phyloP scores from a whole-genome alignment of 2,329 filamentous ascomycete genomes.

The Chaetomium sp. region DNA sequence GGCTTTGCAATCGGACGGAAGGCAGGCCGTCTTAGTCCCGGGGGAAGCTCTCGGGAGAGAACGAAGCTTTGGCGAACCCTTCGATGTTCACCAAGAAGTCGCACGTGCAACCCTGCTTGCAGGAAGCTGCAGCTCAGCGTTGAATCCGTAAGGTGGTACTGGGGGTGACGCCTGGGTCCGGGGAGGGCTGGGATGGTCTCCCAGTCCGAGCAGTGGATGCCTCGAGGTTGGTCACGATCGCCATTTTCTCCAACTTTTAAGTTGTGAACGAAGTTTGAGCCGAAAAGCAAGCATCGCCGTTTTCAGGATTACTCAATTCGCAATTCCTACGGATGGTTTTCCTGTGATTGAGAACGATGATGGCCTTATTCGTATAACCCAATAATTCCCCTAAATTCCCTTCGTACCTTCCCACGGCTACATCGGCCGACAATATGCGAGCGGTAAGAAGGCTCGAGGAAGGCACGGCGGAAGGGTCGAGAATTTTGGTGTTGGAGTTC shows the following conservation, averaged over 20 bases:
- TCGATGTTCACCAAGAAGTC: background rate
- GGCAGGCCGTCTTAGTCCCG: conserved; percentile 22
- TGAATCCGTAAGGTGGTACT: background rate
- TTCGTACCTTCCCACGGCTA: background rate
- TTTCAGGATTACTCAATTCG: background rate
- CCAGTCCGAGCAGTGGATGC: background rate
- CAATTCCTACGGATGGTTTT: background rate
- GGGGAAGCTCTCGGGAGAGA: background rate
- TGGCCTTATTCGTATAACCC: background rate
- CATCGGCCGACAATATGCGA: background rate
- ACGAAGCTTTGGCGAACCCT: background rate
- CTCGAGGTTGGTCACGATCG: conserved; percentile 10
- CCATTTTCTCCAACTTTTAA: conserved; percentile 7
- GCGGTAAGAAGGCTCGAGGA: background rate
- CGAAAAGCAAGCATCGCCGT: background rate
- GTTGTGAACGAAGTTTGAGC: conserved; percentile 3
- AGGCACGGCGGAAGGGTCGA: background rate
- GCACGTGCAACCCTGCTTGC: conserved; percentile 18
- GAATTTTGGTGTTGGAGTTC: conserved; percentile 9
- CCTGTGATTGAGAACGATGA: background rate
- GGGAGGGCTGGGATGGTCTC: background rate
- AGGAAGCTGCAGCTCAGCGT: conserved; percentile 10
- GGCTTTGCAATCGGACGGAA: conserved; percentile 20
- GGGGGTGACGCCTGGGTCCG: conserved; percentile 5
- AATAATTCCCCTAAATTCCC: background rate